Conservation (phyloP, 352 stramenopile genomes). For the Blastocystis sp. region DNA sequence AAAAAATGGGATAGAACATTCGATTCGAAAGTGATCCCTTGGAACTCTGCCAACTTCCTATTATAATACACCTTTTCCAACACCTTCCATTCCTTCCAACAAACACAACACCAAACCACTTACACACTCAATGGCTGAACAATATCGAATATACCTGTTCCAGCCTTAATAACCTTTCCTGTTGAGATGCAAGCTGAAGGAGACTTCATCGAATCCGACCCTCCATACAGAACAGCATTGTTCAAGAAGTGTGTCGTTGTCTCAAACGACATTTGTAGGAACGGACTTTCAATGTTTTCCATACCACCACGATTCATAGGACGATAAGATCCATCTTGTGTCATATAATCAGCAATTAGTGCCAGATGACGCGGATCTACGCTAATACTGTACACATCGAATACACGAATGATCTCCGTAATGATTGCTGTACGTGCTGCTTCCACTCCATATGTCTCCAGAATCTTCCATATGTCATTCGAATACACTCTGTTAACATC, state of each 20-base stretch:
- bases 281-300: conserved; percentile 84
- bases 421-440: conserved; percentile 90
- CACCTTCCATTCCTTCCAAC: neutral
- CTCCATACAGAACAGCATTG: conserved; percentile 80
- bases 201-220: conserved; percentile 63
- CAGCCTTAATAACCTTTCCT: conserved; percentile 58
- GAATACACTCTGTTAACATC: conserved; percentile 88
- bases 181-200: conserved; percentile 56
- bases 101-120: neutral
- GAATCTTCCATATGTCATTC: conserved; percentile 92
- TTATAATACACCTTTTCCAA: too few relatives aligned
- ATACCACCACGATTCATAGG: conserved; percentile 88
- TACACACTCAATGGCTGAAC: conserved; percentile 41
- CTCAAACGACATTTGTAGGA: conserved; percentile 99
- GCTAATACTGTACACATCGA: conserved; percentile 96
- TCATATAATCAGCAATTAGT: conserved; percentile 99
- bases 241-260: conserved; percentile 96
- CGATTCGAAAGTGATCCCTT: neutral
- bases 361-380: conserved; percentile 93
- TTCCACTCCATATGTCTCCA: conserved; percentile 94
- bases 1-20: neutral
- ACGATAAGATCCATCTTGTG: conserved; percentile 79
- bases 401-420: conserved; percentile 94
- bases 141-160: conserved; percentile 39
- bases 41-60: too few relatives aligned